Evolutionary conservation across 768 basidiomycete species (phyloP), one percentile per base, ranked within the genome.

Genomic region (Nidularia sp.): DNA sequence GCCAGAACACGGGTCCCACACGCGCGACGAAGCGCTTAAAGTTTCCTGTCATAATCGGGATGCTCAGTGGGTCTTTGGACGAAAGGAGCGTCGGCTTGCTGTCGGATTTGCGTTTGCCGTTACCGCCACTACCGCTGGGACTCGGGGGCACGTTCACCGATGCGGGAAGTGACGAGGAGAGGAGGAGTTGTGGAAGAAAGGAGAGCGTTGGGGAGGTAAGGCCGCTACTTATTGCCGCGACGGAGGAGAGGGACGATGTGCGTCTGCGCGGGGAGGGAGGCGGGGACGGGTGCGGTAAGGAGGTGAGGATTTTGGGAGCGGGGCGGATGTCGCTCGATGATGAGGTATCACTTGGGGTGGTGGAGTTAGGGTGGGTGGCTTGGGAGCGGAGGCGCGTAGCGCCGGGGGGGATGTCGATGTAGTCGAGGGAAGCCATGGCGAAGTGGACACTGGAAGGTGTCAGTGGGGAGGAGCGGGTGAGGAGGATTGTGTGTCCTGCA

Each of bases 1-100:
- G 56, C 93, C 93, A 96, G 60, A 95, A 96, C 5, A 93, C 69
- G 0, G 89, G 86, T 0, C 90, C 90, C 3, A 83, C 74, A 57
- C 78, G 84, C 5, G 83, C 77, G 3, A 94, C 79, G 53, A 96
- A 95, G 22, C 90, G 73, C 55, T 85, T 79, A 61, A 94, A 94
- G 62, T 93, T 92, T 57, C 76, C 80, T 1, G 88, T 85, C 56
- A 85, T 87, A 29, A 85, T 83, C 0, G 84, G 88, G 3, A 96
- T 70, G 1, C 89, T 90, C 4, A 96, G 76, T 0, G 89, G 81
- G 58, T 88, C 88, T 31, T 73, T 72, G 1, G 79, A 79, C 13
- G 80, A 82, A 10, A 89, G 60, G 31, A 88, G 66, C 2, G 69
- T 67, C n/a, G 56, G 53, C 22, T 61, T 57, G 22, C 60, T 66